Base-by-base conservation (phyloP, 2,329 filamentous ascomycete genomes). In the Botrytis sinoallii region DNA sequence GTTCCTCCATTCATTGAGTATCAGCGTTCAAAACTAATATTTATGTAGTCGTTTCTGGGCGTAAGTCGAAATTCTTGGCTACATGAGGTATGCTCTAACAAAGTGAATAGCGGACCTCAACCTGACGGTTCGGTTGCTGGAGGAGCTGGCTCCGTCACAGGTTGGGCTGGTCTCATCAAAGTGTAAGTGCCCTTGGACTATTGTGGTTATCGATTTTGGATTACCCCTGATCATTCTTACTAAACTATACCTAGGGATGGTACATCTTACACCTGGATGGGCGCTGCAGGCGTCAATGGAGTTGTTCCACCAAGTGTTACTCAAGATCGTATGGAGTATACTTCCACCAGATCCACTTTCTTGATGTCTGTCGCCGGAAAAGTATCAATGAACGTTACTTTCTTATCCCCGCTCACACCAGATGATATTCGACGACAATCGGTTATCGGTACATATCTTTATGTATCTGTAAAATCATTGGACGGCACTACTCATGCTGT, bases 391-490 rank as follows among this genome's bases (percentile, higher is more conserved):
- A 92, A 87, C 44, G 86, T 92, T 64, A 92, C 88, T 0, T 95
- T 94, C 79, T 80, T 93, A 55, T 92, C 91, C 0, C 91, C 92
- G 0, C 85, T 94, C n/a, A 91, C 88, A 20, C 89, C 91, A 0
- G 83, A 88, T 32, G 92, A 94, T 78, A 81, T 92, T 29, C 85
- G 85, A 75, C 85, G 91, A 57, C 91, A 93, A 79, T 93, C 91
- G 1, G 83, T 93, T 61, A 85, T 90, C 42, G 92, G 92, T 75
- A 91, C 91, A 1, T 94, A 94, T 81, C 83, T 94, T 72, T 83
- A 91, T 40, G 87, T 93, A 38, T 86, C 86, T 12, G 88, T 92
- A 16, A 82, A 81, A 46, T 91, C 91, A 0, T 79, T 88, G 4
- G 92, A 94, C 81, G 90, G 89, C 20, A 80, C 80, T 4, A 79